Evolutionary conservation across 2,329 filamentous ascomycete genomes (phyloP).

Genomic region (Alternaria brassicae): DNA sequence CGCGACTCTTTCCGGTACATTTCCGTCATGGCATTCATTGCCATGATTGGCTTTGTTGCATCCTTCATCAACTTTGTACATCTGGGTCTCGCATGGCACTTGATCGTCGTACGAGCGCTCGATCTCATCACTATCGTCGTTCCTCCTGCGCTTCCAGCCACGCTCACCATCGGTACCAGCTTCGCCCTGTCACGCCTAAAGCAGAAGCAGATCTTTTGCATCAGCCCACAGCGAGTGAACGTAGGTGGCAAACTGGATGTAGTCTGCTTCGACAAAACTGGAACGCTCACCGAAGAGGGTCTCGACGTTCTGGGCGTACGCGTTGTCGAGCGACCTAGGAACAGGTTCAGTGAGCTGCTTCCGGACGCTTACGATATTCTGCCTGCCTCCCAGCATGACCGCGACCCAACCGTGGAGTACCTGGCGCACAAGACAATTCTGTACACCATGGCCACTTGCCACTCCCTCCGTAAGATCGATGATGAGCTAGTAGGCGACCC

Average conservation of each 20-base stretch:
- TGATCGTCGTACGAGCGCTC: conserved; percentile 89
- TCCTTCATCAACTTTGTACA: conserved; percentile 94
- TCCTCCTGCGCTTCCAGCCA: conserved; percentile 91
- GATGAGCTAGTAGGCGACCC: conserved; percentile 91
- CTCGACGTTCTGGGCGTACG: conserved; percentile 90
- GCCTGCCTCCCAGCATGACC: conserved; percentile 61
- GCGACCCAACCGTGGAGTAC: conserved; percentile 67
- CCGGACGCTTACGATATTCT: conserved; percentile 68
- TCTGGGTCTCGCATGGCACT: conserved; percentile 81
- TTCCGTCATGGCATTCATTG: conserved; percentile 90
- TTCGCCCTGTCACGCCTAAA: conserved; percentile 89
- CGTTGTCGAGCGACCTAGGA: conserved; percentile 70
- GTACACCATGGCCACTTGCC: conserved; percentile 96
- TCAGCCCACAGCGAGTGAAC: conserved; percentile 95
- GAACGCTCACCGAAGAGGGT: conserved; percentile 96
- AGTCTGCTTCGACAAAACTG: conserved; percentile 98
- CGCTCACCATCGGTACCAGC: conserved; percentile 93
- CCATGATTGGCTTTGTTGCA: conserved; percentile 83
- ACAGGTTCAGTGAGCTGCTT: conserved; percentile 78
- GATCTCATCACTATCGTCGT: conserved; percentile 98
- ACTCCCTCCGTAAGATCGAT: conserved; percentile 86
- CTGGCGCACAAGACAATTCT: conserved; percentile 73
- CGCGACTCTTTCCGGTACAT: conserved; percentile 98
- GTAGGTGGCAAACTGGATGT: conserved; percentile 95
- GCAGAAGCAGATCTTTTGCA: conserved; percentile 92